phyloP scores from a whole-genome alignment of 768 basidiomycete genomes.

The Agaricus subrufescens region DNA sequence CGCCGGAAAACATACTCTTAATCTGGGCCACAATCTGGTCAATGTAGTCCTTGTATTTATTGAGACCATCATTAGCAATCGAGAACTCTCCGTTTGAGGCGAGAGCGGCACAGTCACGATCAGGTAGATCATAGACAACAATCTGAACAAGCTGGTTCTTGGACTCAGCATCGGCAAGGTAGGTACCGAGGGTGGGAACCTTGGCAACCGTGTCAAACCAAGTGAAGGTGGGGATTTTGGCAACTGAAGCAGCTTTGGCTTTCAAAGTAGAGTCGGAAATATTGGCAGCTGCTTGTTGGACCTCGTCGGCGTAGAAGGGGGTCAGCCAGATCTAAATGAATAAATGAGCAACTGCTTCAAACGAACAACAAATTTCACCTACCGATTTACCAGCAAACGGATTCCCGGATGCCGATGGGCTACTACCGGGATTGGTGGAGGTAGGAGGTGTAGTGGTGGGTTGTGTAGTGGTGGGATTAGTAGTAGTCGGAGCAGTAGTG shows the following conservation, averaged over 20 bases:
- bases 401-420: slow-evolving; percentile 41
- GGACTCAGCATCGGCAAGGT: slow-evolving; percentile 50
- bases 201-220: slow-evolving; percentile 59
- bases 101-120: slow-evolving; percentile 61
- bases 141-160: slow-evolving; percentile 47
- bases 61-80: slow-evolving; percentile 51
- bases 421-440: slow-evolving; percentile 18
- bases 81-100: slow-evolving; percentile 66
- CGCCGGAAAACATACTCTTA: slow-evolving; percentile 30
- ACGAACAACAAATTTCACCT: background rate
- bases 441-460: slow-evolving; percentile 17
- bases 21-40: slow-evolving; percentile 57
- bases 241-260: slow-evolving; percentile 48
- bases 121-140: slow-evolving; percentile 56
- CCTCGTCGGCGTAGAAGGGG: slow-evolving; percentile 54
- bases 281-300: slow-evolving; percentile 40
- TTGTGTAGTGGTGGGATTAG: slow-evolving; percentile 16
- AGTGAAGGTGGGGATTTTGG: slow-evolving; percentile 57
- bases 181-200: slow-evolving; percentile 47
- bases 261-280: slow-evolving; percentile 46
- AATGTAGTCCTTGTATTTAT: slow-evolving; percentile 56
- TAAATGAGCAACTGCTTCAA: background rate
- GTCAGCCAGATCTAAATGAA: slow-evolving; percentile 41
- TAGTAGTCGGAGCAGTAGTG: slow-evolving; percentile 1
- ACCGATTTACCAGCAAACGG: slow-evolving; percentile 49